Base-by-base conservation (phyloP, 805 yeast species). In the Starmera pachycereana region DNA sequence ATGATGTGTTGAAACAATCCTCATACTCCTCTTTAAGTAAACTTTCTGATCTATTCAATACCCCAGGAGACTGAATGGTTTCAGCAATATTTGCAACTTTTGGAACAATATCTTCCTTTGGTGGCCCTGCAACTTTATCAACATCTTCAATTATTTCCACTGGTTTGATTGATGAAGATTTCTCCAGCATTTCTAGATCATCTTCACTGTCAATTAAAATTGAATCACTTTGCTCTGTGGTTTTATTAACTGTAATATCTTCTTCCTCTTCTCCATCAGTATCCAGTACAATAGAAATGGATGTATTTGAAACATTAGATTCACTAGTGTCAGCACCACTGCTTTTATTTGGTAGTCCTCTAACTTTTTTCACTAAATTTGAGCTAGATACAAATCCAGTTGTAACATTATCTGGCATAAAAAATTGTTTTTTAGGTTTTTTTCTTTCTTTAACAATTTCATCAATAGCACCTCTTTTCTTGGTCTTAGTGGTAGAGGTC, bases 341-440 rank as follows among this genome's bases (percentile, higher is more conserved):
- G 11, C 33, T 4, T 35, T 32, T 25, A 19, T 27, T 25, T 6
- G 14, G 6, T 13, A 12, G 7, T 12, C 34, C 18, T 14, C 42
- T 48, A 16, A 48, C 32, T 40, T 62, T 63, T 29, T 58, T 56
- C 0, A 78, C 69, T 52, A 81, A 48, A 5, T 57, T 56, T 3
- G 74, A 66, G 1, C 77, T 86, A 18, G 62, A 60, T 31, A 64
- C 63, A 47, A 83, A 81, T 0, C 87, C 89, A 0, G 79, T 71
- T 33, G 69, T 72, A 6, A 76, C 89, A 50, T 76, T 68, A 46
- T 78, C 83, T 0, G 92, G 92, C 85, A 82, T 77, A 55, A 76
- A 78, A 46, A 82, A 82, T 35, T 59, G 62, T 54, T 33, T 80
- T 74, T 40, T 14, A 44, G 32, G 35, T 45, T 62, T 56, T 12